A percentile compares a stretch with the other conserved stretches of the same genome.
phyloP scores from a whole-genome alignment of 1,139 yeast genomes.

The Geotrichum restrictum region DNA sequence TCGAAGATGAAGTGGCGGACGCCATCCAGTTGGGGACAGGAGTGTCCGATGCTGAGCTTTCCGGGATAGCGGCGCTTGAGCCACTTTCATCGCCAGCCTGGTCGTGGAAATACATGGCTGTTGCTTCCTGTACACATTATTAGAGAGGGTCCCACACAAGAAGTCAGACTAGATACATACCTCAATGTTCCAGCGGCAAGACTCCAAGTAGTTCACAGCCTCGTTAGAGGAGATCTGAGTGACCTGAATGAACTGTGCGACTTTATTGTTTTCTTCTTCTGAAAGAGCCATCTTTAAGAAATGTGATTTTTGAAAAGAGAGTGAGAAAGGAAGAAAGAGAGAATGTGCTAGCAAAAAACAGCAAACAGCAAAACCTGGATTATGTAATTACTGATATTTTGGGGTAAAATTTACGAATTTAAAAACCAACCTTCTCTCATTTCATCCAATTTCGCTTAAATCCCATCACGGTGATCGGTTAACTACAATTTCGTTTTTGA shows the following conservation, averaged over 20 bases:
- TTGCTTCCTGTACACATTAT: constrained; percentile 7
- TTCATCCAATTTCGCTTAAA: not conserved
- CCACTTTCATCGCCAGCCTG: constrained; percentile 1
- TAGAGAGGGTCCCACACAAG: not conserved
- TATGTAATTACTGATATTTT: not conserved
- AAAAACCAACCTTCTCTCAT: not conserved
- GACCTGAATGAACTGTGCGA: constrained; percentile 53
- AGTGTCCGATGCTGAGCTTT: constrained; percentile 7
- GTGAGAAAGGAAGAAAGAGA: not conserved
- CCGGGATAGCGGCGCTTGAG: constrained; percentile 1
- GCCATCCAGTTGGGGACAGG: constrained; percentile 15
- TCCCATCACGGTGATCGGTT: not conserved
- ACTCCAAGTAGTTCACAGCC: constrained; percentile 44
- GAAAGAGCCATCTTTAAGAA: not conserved
- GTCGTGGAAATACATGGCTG: constrained; percentile 10
- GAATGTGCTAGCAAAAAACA: not conserved
- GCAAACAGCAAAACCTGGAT: not conserved
- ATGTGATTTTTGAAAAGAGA: not conserved
- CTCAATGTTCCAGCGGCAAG: constrained; percentile 43
- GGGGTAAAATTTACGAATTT: too few species aligned
- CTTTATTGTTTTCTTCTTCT: constrained; percentile 4
- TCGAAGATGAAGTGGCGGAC: not conserved
- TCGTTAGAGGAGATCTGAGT: constrained; percentile 46
- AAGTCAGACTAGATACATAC: constrained; percentile 27
- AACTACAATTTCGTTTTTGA: too few species aligned